Evolutionary conservation across 2,329 filamentous ascomycete species (phyloP).

Genomic region (Gaeumannomyces tritici): DNA sequence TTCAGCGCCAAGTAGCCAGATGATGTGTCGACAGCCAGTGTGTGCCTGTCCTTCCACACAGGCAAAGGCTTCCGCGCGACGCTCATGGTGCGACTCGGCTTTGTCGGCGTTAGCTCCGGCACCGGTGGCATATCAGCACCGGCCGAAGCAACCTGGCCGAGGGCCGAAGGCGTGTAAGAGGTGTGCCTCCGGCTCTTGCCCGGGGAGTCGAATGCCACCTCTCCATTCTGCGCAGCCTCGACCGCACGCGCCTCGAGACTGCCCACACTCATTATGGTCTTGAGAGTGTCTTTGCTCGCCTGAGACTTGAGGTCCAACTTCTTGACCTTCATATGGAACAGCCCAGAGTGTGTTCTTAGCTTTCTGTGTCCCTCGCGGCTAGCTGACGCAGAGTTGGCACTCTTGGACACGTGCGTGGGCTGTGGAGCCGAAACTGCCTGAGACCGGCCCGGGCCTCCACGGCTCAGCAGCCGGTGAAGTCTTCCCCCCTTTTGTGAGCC

Average conservation of each 20-base stretch:
- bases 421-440: constrained; percentile 20
- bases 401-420: constrained; percentile 19
- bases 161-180: constrained; percentile 11
- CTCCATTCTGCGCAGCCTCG: constrained; percentile 1
- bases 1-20: constrained; percentile 4
- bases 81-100: constrained; percentile 13
- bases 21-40: constrained; percentile 1
- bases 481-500: constrained; percentile 20
- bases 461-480: constrained; percentile 29
- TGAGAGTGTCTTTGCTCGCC: constrained; percentile 36
- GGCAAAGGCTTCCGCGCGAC: constrained; percentile 22
- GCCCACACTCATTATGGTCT: constrained; percentile 40
- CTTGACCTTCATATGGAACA: constrained; percentile 24
- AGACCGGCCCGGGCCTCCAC: constrained; percentile 19
- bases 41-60: background rate
- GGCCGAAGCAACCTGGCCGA: constrained; percentile 9
- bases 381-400: constrained; percentile 12
- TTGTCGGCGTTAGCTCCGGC: background rate
- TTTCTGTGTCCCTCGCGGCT: constrained; percentile 10
- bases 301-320: constrained; percentile 26
- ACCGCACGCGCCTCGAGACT: constrained; percentile 25
- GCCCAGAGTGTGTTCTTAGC: constrained; percentile 22
- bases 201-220: background rate
- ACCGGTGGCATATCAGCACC: background rate
- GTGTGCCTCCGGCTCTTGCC: constrained; percentile 15